Conservation (phyloP, 2,329 filamentous ascomycete genomes). For the Sporothrix pseudoabietina region DNA sequence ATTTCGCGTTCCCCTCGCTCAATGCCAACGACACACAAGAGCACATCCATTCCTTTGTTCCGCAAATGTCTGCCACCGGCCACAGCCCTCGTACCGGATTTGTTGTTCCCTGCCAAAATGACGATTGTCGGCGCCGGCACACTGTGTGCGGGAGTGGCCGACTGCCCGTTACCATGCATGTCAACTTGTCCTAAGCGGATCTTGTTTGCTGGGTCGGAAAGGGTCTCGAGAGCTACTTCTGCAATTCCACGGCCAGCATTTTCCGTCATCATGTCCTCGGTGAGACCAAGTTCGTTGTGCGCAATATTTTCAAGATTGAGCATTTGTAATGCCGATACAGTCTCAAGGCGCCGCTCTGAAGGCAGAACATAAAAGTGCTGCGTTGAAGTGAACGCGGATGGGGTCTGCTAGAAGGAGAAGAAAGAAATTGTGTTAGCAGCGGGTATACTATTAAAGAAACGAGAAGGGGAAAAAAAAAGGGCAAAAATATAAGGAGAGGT, state of each 20-base stretch:
- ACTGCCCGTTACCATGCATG: not conserved
- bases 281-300: slow-evolving; percentile 80
- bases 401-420: slow-evolving; percentile 29
- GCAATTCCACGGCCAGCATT: slow-evolving; percentile 88
- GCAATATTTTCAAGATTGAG: slow-evolving; percentile 90
- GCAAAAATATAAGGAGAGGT: not conserved
- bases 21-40: slow-evolving; percentile 81
- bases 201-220: slow-evolving; percentile 64
- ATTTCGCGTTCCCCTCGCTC: slow-evolving; percentile 79
- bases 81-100: slow-evolving; percentile 80
- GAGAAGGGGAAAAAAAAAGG: no score
- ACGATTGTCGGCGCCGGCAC: slow-evolving; percentile 54
- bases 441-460: not conserved
- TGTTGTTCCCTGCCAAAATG: slow-evolving; percentile 93
- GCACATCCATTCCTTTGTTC: slow-evolving; percentile 77
- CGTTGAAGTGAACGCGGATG: slow-evolving; percentile 33
- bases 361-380: slow-evolving; percentile 57
- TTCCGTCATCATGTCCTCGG: slow-evolving; percentile 87
- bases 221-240: slow-evolving; percentile 72
- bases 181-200: slow-evolving; percentile 52
- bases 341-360: slow-evolving; percentile 61
- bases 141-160: not conserved
- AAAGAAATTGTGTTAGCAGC: not conserved
- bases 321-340: slow-evolving; percentile 77
- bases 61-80: slow-evolving; percentile 84